Conservation (phyloP, 1,284 basidiomycete genomes). For the Fomes fomentarius region DNA sequence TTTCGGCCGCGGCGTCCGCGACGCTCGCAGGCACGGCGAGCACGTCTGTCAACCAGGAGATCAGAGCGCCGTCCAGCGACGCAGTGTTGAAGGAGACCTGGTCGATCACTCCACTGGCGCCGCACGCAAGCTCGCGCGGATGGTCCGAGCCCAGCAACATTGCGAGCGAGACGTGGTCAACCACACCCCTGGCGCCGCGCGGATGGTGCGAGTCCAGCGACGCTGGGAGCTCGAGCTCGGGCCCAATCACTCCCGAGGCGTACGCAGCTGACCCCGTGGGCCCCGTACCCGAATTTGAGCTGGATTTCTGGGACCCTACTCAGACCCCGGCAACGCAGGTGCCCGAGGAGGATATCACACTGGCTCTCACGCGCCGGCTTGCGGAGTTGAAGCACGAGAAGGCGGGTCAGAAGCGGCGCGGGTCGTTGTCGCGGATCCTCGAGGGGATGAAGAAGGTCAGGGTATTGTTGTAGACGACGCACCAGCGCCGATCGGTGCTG, state of each 20-base stretch:
- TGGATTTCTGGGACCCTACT: constrained; percentile 7
- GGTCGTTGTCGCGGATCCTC: constrained; percentile 19
- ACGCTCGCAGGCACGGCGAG: constrained; percentile 11
- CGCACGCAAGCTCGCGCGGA: constrained; percentile 2
- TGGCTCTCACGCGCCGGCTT: constrained; percentile 3
- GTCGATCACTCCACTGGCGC: constrained; percentile 6
- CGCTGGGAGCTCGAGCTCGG: constrained; percentile 17
- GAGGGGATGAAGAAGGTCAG: constrained; percentile 19
- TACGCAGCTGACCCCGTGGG: constrained; percentile 5
- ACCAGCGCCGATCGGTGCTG: constrained; percentile 9
- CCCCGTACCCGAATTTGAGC: constrained; percentile 19
- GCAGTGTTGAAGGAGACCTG: constrained; percentile 8
- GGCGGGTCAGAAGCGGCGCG: constrained; percentile 12
- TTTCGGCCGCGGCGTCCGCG: constrained; percentile 11
- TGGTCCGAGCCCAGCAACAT: too few relatives aligned
- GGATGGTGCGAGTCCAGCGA: too few relatives aligned
- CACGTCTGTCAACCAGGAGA: constrained; percentile 5
- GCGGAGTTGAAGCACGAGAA: constrained; percentile 2
- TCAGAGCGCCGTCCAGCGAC: not conserved
- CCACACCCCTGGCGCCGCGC: constrained; percentile 2
- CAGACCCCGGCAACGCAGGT: not conserved
- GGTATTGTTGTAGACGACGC: constrained; percentile 4
- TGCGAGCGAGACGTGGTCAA: constrained; percentile 1
- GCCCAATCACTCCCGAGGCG: constrained; percentile 27
- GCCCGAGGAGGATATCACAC: not conserved